Percentiles rank a stretch among this genome's conserved stretches.
phyloP scores from a whole-genome alignment of 2,329 filamentous ascomycete genomes.

The Exophiala sp. region DNA sequence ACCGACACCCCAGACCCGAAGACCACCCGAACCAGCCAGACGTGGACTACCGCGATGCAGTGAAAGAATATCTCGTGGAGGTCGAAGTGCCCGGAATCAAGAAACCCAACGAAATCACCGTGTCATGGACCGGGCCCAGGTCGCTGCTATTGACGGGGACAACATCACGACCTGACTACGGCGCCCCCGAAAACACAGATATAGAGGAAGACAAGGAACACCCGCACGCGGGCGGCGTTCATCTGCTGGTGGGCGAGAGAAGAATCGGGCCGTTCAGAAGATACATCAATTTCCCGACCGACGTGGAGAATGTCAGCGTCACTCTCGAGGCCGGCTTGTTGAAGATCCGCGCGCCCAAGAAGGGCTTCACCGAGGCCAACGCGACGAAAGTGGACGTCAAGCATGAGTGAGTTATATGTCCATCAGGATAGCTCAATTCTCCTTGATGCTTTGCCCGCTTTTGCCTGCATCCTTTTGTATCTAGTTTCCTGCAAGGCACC shows the following conservation, averaged over 20 bases:
- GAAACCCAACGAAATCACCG: slow-evolving; percentile 21
- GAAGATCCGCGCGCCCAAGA: slow-evolving; percentile 25
- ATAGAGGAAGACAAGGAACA: slow-evolving; percentile 21
- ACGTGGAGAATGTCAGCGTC: slow-evolving; percentile 23
- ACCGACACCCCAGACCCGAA: slow-evolving; percentile 17
- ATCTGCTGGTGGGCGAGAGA: slow-evolving; percentile 21
- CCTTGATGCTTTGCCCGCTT: too few relatives aligned
- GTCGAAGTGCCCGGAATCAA: slow-evolving; percentile 24
- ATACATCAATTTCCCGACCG: slow-evolving; percentile 25
- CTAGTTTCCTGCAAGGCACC: background rate
- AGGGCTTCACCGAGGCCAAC: slow-evolving; percentile 15
- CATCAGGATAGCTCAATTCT: too few relatives aligned
- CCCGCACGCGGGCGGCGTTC: slow-evolving; percentile 10
- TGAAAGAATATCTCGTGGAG: slow-evolving; percentile 22
- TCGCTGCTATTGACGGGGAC: slow-evolving; percentile 18
- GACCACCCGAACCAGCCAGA: slow-evolving; percentile 26
- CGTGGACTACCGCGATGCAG: slow-evolving; percentile 22
- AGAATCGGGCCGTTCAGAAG: slow-evolving; percentile 21
- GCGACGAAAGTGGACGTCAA: slow-evolving; percentile 21
- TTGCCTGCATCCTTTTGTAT: background rate
- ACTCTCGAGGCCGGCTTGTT: slow-evolving; percentile 23
- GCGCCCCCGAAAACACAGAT: slow-evolving; percentile 11
- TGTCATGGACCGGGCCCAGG: slow-evolving; percentile 20
- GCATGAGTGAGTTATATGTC: slow-evolving; percentile 24
- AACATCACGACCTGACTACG: slow-evolving; percentile 18